Conservation (phyloP, 257 asterid genomes). For the Capsicum rhomboideum region DNA sequence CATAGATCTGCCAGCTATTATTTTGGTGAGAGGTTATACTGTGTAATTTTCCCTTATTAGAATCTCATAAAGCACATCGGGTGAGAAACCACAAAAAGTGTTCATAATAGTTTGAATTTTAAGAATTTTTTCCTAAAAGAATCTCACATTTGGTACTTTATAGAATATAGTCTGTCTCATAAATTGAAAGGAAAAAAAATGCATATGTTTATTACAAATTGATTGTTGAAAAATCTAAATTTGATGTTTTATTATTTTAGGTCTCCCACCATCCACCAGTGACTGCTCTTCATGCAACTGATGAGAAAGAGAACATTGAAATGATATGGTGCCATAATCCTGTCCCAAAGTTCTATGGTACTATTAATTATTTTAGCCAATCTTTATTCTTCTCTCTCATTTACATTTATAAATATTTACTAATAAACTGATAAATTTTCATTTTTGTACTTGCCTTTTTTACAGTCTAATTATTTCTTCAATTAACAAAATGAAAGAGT, state of each 20-base stretch:
- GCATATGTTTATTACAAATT: background rate
- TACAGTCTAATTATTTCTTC: background rate
- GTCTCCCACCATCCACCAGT: constrained; percentile 96
- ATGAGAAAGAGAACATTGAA: constrained; percentile 51
- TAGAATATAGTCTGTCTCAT: background rate
- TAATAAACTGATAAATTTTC: background rate
- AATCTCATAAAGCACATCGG: too few relatives aligned
- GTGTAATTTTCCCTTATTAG: too few relatives aligned
- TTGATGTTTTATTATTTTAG: constrained; percentile 13
- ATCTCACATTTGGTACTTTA: background rate
- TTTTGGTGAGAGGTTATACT: too few relatives aligned
- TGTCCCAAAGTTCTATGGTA: constrained; percentile 60
- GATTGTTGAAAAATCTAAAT: background rate
- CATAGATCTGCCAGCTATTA: too few relatives aligned
- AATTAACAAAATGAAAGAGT: background rate
- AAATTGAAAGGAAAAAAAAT: background rate
- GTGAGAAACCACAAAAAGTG: background rate
- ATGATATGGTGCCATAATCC: constrained; percentile 64
- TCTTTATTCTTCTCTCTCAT: background rate
- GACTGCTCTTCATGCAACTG: constrained; percentile 78
- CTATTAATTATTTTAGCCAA: background rate
- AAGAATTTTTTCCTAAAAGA: background rate
- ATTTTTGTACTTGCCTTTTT: background rate
- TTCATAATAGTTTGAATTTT: background rate
- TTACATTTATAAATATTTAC: background rate